Evolutionary conservation across 805 yeast species (phyloP).

Genomic region (Candida multigemmis): DNA sequence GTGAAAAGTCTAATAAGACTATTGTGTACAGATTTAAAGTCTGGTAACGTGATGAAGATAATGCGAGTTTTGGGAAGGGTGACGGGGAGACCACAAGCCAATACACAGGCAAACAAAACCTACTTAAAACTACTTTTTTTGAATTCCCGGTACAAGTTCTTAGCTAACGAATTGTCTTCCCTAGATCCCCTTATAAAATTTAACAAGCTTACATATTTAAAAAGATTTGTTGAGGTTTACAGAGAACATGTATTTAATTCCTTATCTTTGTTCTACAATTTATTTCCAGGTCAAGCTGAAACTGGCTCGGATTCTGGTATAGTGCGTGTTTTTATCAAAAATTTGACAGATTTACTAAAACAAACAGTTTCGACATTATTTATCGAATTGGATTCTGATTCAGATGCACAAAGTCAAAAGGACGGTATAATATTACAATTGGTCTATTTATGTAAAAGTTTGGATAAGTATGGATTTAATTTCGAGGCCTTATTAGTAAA

Average conservation of each 20-base stretch:
- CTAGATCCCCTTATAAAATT: conserved; percentile 47
- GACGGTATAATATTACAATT: conserved; percentile 75
- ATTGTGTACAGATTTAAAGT: conserved; percentile 67
- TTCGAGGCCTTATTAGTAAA: conserved; percentile 49
- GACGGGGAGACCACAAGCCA: no score
- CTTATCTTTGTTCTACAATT: conserved; percentile 45
- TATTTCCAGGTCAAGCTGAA: conserved; percentile 7
- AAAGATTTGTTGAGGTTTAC: conserved; percentile 72
- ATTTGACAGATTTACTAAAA: conserved; percentile 15
- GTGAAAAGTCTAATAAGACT: conserved; percentile 58
- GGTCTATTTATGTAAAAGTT: conserved; percentile 81
- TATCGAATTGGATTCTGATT: conserved; percentile 6
- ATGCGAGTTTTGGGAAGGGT: conserved; percentile 60
- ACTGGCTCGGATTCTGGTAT: conserved; percentile 13
- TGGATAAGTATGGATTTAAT: conserved; percentile 63
- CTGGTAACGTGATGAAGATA: conserved; percentile 70
- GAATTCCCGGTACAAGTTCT: conserved; percentile 60
- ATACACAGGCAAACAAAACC: no score
- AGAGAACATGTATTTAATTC: conserved; percentile 78
- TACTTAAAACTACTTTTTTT: conserved; percentile 47
- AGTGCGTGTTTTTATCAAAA: conserved; percentile 19
- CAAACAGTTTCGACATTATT: conserved; percentile 13
- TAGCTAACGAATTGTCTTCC: conserved; percentile 50
- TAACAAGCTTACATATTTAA: conserved; percentile 53
- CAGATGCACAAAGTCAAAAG: conserved; percentile 30